Evolutionary conservation across 192 early-diverging fungal genomes (phyloP).

Genomic region (Piromyces sp.): DNA sequence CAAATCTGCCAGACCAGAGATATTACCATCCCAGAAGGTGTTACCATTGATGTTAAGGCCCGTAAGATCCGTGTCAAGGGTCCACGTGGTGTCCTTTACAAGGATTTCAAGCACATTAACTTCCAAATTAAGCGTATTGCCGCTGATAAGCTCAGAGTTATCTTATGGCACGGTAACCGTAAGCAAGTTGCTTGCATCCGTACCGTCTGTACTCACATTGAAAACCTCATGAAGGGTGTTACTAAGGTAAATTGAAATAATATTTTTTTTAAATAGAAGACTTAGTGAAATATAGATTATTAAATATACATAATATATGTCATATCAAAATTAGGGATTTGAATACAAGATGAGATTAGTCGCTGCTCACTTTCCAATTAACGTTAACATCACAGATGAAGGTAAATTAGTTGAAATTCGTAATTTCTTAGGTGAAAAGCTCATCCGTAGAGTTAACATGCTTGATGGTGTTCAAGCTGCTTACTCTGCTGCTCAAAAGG

Average conservation of each 20-base stretch:
- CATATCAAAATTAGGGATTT: conserved; percentile 55
- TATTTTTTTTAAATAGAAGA: too few relatives aligned
- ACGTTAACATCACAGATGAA: conserved; percentile 65
- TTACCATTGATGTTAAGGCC: conserved; percentile 73
- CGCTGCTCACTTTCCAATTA: conserved; percentile 99
- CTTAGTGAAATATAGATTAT: too few relatives aligned
- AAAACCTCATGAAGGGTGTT: conserved; percentile 95
- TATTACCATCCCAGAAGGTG: conserved; percentile 75
- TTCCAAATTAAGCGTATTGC: conserved; percentile 63
- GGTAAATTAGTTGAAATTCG: conserved; percentile 79
- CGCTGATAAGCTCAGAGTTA: conserved; percentile 57
- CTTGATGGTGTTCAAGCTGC: conserved; percentile 65
- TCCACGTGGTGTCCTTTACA: conserved; percentile 71
- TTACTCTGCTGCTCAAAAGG: conserved; percentile 71
- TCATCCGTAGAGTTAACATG: conserved; percentile 68
- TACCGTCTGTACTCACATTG: conserved; percentile 79
- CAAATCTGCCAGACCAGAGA: conserved; percentile 79
- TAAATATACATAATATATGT: too few relatives aligned
- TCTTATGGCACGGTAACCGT: conserved; percentile 86
- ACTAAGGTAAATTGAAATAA: conserved; percentile 75
- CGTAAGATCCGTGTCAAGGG: conserved; percentile 75
- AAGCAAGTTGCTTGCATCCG: conserved; percentile 98
- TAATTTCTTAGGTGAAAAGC: conserved; percentile 97
- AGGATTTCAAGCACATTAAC: conserved; percentile 86
- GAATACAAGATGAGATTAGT: conserved; percentile 99